A percentile compares a stretch with the other conserved stretches of the same genome.
These are phyloP conservation scores for Penicillium salamii DNA, from an alignment of 495 filamentous ascomycete genomes.

Conservation along the genomic window DNA sequence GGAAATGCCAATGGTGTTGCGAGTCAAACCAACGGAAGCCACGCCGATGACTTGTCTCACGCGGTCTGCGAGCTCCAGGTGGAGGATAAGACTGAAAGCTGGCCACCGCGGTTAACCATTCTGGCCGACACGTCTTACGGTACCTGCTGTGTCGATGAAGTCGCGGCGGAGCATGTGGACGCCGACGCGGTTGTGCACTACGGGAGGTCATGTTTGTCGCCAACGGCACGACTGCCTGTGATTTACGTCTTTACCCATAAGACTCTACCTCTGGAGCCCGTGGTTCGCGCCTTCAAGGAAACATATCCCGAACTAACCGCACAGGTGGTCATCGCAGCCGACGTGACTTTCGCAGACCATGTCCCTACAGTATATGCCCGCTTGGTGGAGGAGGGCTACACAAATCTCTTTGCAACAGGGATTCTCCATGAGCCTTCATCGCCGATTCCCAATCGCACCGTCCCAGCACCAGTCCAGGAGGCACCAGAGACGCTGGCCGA, in stretches of 20 bases:
- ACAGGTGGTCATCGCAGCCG: constrained; percentile 81
- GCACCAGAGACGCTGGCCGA: constrained; percentile 54
- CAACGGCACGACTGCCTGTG: constrained; percentile 83
- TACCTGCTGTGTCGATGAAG: constrained; percentile 94
- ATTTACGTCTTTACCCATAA: constrained; percentile 87
- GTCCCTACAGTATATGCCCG: constrained; percentile 49
- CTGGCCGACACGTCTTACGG: constrained; percentile 96
- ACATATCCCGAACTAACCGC: constrained; percentile 61
- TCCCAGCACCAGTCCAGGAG: constrained; percentile 51
- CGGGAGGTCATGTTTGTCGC: constrained; percentile 86
- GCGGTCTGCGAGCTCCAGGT: constrained; percentile 32
- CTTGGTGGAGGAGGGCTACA: constrained; percentile 63
- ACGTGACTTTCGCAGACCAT: constrained; percentile 80
- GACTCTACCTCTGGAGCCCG: constrained; percentile 54
- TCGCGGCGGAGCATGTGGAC: constrained; percentile 90
- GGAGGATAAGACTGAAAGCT: constrained; percentile 22
- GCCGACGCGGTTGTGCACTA: constrained; percentile 95
- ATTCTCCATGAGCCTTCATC: constrained; percentile 78
- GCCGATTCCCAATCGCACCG: constrained; percentile 77
- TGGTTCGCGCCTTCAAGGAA: constrained; percentile 60
- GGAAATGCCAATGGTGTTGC: constrained; percentile 13
- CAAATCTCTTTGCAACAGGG: constrained; percentile 62
- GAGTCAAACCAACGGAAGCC: constrained; percentile 11
- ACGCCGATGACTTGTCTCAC: constrained; percentile 21
- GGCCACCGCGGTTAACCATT: constrained; percentile 66